A percentile compares a stretch with the other conserved stretches of the same genome.
These are phyloP conservation scores for Dictyostelium intermedium DNA, from an alignment of 78 protist species.

Conservation along the genomic window DNA sequence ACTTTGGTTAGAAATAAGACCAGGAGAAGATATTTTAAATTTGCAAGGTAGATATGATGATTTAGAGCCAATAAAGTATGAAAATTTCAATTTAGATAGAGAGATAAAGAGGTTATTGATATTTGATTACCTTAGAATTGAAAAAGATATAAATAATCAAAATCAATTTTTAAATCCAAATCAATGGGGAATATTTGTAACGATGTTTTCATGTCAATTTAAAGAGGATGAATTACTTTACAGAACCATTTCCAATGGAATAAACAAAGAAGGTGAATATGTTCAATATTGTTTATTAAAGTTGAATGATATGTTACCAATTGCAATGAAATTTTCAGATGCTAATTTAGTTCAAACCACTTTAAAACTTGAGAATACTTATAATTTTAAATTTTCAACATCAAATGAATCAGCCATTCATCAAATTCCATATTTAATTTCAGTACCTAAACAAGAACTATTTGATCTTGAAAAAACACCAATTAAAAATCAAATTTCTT, in stretches of 20 bases:
- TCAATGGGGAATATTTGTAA: not conserved
- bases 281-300: not conserved
- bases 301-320: not conserved
- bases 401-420: too few species aligned
- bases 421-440: too few species aligned
- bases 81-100: not conserved
- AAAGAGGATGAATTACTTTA: not conserved
- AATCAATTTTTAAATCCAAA: not conserved
- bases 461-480: not conserved
- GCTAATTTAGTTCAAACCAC: not conserved
- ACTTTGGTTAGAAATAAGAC: not conserved
- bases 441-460: not conserved
- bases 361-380: not conserved
- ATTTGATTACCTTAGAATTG: not conserved
- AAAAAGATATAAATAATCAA: not conserved
- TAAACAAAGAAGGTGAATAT: not conserved
- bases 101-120: not conserved
- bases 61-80: not conserved
- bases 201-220: not conserved
- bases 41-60: not conserved
- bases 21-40: too few species aligned
- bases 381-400: not conserved
- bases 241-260: not conserved
- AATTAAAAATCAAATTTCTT: not conserved
- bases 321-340: not conserved